Percentiles rank a stretch among this genome's conserved stretches.
These are phyloP conservation scores for Colletotrichum tropicale DNA, from an alignment of 2,329 filamentous ascomycete species.

Conservation along the genomic window DNA sequence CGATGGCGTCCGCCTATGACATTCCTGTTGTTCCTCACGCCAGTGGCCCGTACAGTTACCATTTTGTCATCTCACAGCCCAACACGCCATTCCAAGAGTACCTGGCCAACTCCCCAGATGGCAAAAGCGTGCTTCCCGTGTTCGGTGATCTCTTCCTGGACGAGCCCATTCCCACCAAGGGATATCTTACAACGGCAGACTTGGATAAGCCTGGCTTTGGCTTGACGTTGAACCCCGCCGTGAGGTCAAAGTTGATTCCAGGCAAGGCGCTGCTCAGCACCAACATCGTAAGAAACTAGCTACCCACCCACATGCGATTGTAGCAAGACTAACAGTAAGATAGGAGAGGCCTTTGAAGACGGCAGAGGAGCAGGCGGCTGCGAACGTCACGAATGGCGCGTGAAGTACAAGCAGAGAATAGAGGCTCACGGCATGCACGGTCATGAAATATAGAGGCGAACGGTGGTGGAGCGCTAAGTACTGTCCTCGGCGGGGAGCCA, in stretches of 20 bases:
- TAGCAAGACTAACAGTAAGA: not conserved
- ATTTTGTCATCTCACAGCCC: constrained; percentile 92
- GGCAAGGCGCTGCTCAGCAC: constrained; percentile 76
- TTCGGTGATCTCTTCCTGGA: constrained; percentile 91
- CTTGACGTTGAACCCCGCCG: constrained; percentile 81
- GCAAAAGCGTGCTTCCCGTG: constrained; percentile 86
- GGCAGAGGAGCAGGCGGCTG: constrained; percentile 19
- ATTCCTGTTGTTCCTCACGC: constrained; percentile 96
- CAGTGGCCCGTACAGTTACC: constrained; percentile 92
- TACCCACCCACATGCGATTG: not conserved
- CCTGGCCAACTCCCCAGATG: constrained; percentile 89
- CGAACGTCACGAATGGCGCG: constrained; percentile 25
- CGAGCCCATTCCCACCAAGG: constrained; percentile 85
- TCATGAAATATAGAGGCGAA: not conserved
- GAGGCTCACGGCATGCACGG: constrained; percentile 31
- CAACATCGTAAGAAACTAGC: constrained; percentile 32
- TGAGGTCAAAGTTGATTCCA: constrained; percentile 73
- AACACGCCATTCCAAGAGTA: constrained; percentile 98
- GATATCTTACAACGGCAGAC: constrained; percentile 78
- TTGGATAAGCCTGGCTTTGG: constrained; percentile 93
- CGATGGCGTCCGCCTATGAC: constrained; percentile 91
- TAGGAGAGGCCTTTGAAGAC: constrained; percentile 13
- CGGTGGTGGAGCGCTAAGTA: not conserved
- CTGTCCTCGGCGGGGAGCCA: not conserved
- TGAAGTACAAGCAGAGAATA: constrained; percentile 33